Evolutionary conservation across 768 basidiomycete species (phyloP).

Genomic region (Kondoa malvinella): DNA sequence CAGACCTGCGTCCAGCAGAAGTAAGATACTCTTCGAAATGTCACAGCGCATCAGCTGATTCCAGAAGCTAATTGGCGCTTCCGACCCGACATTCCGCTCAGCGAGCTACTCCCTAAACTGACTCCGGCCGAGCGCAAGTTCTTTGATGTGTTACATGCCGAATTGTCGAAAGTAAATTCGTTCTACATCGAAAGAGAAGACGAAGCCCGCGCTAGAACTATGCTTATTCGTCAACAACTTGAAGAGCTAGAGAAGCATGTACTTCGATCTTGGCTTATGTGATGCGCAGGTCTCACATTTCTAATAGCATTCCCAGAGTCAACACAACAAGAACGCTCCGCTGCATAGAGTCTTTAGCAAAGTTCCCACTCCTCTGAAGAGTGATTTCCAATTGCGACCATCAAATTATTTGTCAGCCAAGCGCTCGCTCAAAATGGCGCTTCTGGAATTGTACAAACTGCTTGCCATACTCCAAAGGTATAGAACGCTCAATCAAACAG

Average conservation of each 20-base stretch:
- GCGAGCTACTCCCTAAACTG: conserved; percentile 39
- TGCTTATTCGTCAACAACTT: conserved; percentile 50
- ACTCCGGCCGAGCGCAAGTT: conserved; percentile 50
- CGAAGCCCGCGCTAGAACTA: conserved; percentile 36
- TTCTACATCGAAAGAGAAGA: conserved; percentile 63
- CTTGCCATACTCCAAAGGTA: conserved; percentile 79
- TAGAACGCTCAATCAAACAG: conserved; percentile 74
- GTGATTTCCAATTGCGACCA: conserved; percentile 32
- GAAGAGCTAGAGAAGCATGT: conserved; percentile 56
- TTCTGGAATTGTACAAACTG: conserved; percentile 62
- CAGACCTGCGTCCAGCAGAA: no score
- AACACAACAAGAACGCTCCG: background rate
- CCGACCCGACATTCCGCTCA: conserved; percentile 22
- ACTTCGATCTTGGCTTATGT: background rate
- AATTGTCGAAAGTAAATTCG: conserved; percentile 66
- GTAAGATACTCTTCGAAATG: background rate
- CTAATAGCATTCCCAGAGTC: background rate
- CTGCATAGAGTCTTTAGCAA: background rate
- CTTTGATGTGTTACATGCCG: conserved; percentile 55
- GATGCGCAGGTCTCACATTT: conserved; percentile 15
- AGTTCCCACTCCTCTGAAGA: background rate
- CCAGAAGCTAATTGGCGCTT: conserved; percentile 9
- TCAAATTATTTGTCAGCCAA: conserved; percentile 72
- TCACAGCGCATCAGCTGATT: background rate
- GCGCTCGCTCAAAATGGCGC: conserved; percentile 64